Conservation (phyloP, 2,329 filamentous ascomycete genomes). For the Simplicillium aogashimaense region DNA sequence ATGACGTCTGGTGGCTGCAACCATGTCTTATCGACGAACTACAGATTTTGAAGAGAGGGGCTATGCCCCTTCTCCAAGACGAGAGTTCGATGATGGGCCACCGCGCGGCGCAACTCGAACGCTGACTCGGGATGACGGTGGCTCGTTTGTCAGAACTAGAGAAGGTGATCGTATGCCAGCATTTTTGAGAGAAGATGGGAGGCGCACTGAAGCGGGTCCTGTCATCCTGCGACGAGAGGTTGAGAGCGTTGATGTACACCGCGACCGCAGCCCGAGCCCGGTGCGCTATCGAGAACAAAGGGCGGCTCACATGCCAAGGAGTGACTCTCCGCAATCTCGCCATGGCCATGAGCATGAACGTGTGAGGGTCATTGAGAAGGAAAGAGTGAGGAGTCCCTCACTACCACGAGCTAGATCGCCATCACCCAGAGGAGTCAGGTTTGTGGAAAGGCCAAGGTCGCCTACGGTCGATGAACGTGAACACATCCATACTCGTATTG, state of each 20-base stretch:
- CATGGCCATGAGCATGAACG: slow-evolving; percentile 16
- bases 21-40: slow-evolving; percentile 7
- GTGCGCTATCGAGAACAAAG: slow-evolving; percentile 31
- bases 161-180: slow-evolving; percentile 32
- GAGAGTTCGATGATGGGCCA: slow-evolving; percentile 12
- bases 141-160: slow-evolving; percentile 21
- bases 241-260: slow-evolving; percentile 42
- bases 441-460: slow-evolving; percentile 26
- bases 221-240: slow-evolving; percentile 47
- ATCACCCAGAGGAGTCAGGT: slow-evolving; percentile 27
- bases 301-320: slow-evolving; percentile 30
- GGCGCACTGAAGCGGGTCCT: slow-evolving; percentile 36
- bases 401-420: slow-evolving; percentile 17
- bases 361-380: slow-evolving; percentile 26
- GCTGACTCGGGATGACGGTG: slow-evolving; percentile 5
- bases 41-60: slow-evolving; percentile 38
- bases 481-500: slow-evolving; percentile 31
- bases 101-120: slow-evolving; percentile 13
- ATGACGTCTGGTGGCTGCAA: not conserved
- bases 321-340: slow-evolving; percentile 25
- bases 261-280: slow-evolving; percentile 29
- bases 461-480: slow-evolving; percentile 30
- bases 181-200: slow-evolving; percentile 40
- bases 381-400: slow-evolving; percentile 27
- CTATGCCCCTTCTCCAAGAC: slow-evolving; percentile 23